Evolutionary conservation across 495 filamentous ascomycete genomes (phyloP), one percentile per base, ranked within the genome.

Genomic region (Articulospora tetracladia): DNA sequence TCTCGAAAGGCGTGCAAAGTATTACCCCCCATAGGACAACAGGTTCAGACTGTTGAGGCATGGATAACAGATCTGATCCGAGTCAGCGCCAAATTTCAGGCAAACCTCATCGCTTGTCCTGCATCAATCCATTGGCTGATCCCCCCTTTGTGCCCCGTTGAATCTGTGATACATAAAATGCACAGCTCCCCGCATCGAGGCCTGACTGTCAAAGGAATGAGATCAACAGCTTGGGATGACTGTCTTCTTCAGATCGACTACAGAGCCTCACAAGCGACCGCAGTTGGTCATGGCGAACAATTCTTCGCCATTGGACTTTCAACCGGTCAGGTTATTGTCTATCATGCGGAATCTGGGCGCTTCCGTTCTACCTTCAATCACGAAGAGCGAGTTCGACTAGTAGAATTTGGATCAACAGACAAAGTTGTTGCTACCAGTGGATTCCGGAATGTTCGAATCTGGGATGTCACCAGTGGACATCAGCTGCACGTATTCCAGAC

Each of bases 31-130:
- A 17, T 36, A 50, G 23, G 26, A 27, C 0, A 56, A 28, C 59
- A n/a, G 7, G n/a, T 53, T 17, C 23, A n/a, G 3, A 30, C 8
- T 12, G 39, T 62, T 12, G 56, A 56, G 17, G 26, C 19, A 11
- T 79, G 77, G 77, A 61, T 72, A 6, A 65, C 62, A n/a, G 77
- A 79, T 53, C 55, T 79, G 0, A 61, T 72, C 7, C 75, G 76
- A 44, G 27, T 77, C 2, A 55, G 69, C 17, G 72, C 70, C 1
- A 77, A 75, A 46, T 79, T 77, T 57, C 70, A 67, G 17, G 52
- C 13, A 1, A 44, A 66, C 24, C 54, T 78, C 1, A 25, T 54
- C 2, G n/a, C 39, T 10, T 53, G 69, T n/a, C 72, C 75, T 3
- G 63, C 59, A 8, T 59, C 68, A 19, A 73, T 78, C n/a, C 71